Percentiles rank a stretch among this genome's conserved stretches.
Evolutionary conservation across 148 eudicot genomes (phyloP).

Genomic region (Fallopia convolvulus): DNA sequence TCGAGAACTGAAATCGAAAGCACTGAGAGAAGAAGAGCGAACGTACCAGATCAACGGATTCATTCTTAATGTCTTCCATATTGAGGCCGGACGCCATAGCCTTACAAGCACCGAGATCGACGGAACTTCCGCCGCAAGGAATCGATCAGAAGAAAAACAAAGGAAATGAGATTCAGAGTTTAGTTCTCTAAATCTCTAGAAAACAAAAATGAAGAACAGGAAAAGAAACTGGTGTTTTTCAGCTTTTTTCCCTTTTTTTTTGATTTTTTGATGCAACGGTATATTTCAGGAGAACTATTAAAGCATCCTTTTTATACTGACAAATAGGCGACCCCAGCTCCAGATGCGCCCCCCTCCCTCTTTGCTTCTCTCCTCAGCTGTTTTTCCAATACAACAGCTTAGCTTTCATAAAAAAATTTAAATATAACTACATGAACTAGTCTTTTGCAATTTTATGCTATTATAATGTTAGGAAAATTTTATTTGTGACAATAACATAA

Average conservation of each 20-base stretch:
- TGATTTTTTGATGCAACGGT: constrained; percentile 1
- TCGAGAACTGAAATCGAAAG: neutral
- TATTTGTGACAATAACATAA: neutral
- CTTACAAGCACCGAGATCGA: neutral
- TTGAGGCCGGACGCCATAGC: constrained; percentile 9
- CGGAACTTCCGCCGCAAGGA: no score
- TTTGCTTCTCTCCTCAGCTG: neutral
- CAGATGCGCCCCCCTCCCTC: neutral
- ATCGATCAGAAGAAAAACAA: neutral
- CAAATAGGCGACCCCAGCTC: neutral
- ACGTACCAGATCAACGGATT: constrained; percentile 15
- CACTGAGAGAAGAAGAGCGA: neutral
- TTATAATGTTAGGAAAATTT: neutral
- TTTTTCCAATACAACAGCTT: neutral
- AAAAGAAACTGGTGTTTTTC: neutral
- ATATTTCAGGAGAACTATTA: neutral
- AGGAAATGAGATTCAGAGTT: neutral
- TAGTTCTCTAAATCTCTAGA: neutral
- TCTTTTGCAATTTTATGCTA: neutral
- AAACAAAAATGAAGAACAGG: neutral
- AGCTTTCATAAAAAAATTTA: neutral
- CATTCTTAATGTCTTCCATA: constrained; percentile 17
- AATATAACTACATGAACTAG: neutral
- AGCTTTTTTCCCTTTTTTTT: neutral
- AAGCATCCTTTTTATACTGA: neutral